These are phyloP conservation scores for Epichloe gansuensis DNA, from an alignment of 2,329 filamentous ascomycete species.

Conservation along the genomic window DNA sequence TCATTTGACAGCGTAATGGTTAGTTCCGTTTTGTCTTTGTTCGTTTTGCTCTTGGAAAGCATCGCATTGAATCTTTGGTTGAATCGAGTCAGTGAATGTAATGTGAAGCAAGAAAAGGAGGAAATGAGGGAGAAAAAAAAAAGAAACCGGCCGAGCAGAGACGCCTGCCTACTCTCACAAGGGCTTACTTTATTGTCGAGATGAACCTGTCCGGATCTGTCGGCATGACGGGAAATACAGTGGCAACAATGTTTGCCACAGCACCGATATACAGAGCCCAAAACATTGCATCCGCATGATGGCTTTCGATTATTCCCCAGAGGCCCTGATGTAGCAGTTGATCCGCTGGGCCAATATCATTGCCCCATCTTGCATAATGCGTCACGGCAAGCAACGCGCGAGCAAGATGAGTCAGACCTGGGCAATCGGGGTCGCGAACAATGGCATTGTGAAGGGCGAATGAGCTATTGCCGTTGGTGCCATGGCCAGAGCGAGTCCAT, in stretches of 20 bases:
- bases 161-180: neutral
- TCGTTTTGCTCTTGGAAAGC: slow-evolving; percentile 9
- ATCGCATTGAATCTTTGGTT: slow-evolving; percentile 2
- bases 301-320: slow-evolving; percentile 26
- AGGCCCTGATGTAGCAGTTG: slow-evolving; percentile 28
- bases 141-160: neutral
- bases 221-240: slow-evolving; percentile 30
- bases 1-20: slow-evolving; percentile 21
- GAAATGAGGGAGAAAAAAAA: neutral
- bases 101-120: neutral
- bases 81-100: neutral
- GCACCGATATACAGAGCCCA: slow-evolving; percentile 42
- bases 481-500: slow-evolving; percentile 38
- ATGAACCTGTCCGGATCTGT: slow-evolving; percentile 20
- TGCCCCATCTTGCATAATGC: slow-evolving; percentile 62
- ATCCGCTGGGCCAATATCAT: slow-evolving; percentile 39
- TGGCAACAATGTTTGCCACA: slow-evolving; percentile 30
- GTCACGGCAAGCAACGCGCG: slow-evolving; percentile 60
- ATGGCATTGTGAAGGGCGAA: slow-evolving; percentile 62
- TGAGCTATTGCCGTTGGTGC: slow-evolving; percentile 44
- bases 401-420: slow-evolving; percentile 61
- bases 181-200: slow-evolving; percentile 25
- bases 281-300: slow-evolving; percentile 28
- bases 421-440: slow-evolving; percentile 51
- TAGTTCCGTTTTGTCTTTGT: slow-evolving; percentile 25